Evolutionary conservation across 352 stramenopile species (phyloP), one percentile per base, ranked within the genome.

Genomic region (Phytophthora macrochlamydospora): DNA sequence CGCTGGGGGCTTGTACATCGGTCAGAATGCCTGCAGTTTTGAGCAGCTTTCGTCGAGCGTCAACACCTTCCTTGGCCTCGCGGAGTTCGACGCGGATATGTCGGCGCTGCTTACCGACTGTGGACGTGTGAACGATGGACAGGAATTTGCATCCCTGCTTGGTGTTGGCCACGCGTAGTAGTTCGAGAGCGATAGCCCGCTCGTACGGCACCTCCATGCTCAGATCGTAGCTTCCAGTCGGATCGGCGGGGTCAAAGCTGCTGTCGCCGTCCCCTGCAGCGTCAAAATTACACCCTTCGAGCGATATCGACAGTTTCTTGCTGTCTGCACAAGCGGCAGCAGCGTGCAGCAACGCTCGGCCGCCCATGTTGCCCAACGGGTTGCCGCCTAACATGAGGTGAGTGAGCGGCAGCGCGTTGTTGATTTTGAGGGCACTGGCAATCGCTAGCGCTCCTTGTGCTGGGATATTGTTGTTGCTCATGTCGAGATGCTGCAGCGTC

Each of bases 81-180:
- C 80, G 76, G 31, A 92, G 56, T 33, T 94, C 85, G 12, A 91
- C 70, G 11, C 83, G 85, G 55, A 92, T 91, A 13, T 62, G 69
- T 3, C 81, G 80, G 29, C 73, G 77, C 52, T 73, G 59, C 60
- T 90, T 91, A 18, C 67, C 73, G 5, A 51, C 32, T 7, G 33
- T 50, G 0, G 78, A 74, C 0, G 75, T 74, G 59, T 94, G 85
- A 0, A 78, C 48, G 29, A 94, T 87, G 30, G 85, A 92, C 18
- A 94, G n/a, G 50, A 94, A 94, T 56, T 94, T 94, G 68, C 85
- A 94, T 43, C 85, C 85, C 56, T 91, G 83, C 50, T 90, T 91
- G 7, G 79, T 90, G 44, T 90, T 89, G 12, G 81, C 85, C 7
- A 91, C 78, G 4, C 78, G 83, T 13, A 93, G 51, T 29, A 93